A percentile compares a stretch with the other conserved stretches of the same genome.
Conservation (phyloP, 768 basidiomycete genomes). For the Gautieria morchelliformis region DNA sequence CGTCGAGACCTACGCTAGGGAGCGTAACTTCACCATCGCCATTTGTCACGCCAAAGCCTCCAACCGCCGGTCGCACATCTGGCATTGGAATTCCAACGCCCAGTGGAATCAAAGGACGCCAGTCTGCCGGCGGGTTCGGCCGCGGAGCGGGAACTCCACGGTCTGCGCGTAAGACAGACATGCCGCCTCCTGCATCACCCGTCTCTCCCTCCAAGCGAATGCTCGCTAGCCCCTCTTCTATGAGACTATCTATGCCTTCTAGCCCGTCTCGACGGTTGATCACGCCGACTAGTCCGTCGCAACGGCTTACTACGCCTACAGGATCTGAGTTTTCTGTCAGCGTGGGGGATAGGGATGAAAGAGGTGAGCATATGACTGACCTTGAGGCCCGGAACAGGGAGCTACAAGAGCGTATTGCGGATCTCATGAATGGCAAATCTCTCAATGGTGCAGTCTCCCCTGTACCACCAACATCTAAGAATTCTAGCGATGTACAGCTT, state of each 20-base stretch:
- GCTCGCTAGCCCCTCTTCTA: slow-evolving; percentile 2
- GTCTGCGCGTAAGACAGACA: slow-evolving; percentile 19
- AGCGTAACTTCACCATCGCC: slow-evolving; percentile 34
- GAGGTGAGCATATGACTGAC: background rate
- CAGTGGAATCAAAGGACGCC: slow-evolving; percentile 3
- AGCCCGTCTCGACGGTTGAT: slow-evolving; percentile 3
- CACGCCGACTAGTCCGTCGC: slow-evolving; percentile 6
- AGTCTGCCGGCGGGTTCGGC: slow-evolving; percentile 2
- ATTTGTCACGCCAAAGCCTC: slow-evolving; percentile 58
- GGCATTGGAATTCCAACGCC: slow-evolving; percentile 20
- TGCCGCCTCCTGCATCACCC: slow-evolving; percentile 76
- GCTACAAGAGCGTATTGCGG: slow-evolving; percentile 42
- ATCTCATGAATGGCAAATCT: slow-evolving; percentile 28
- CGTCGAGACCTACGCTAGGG: slow-evolving; percentile 16
- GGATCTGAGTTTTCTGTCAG: slow-evolving; percentile 9
- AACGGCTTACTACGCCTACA: slow-evolving; percentile 6
- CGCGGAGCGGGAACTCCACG: slow-evolving; percentile 3
- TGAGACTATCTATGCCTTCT: background rate
- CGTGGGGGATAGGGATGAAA: background rate
- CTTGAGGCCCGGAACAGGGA: slow-evolving; percentile 25
- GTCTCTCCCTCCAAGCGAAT: slow-evolving; percentile 5
- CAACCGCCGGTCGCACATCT: slow-evolving; percentile 25
- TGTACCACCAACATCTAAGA: slow-evolving; percentile 9
- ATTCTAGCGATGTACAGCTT: slow-evolving; percentile 19
- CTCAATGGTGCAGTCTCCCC: slow-evolving; percentile 11